A percentile compares a stretch with the other conserved stretches of the same genome.
Conservation (phyloP, 208 protist species). For the Trypanosoma caninum region DNA sequence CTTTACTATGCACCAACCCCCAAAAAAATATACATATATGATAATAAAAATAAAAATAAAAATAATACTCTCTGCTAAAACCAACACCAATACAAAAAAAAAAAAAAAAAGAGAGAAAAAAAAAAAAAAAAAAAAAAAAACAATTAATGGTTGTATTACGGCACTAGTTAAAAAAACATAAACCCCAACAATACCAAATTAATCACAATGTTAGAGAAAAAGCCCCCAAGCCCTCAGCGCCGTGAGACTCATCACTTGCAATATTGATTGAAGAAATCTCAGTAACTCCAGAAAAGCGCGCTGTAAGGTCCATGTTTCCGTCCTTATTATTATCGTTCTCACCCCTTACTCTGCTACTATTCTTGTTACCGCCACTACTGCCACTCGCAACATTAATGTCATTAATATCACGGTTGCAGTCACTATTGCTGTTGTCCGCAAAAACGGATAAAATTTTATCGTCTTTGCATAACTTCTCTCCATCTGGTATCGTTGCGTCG, state of each 20-base stretch:
- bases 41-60: too few relatives aligned
- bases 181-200: not conserved
- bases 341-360: not conserved
- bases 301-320: not conserved
- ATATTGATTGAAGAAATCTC: constrained; percentile 6
- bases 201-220: constrained; percentile 12
- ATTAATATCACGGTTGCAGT: too few relatives aligned
- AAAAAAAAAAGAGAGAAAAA: not conserved
- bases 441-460: too few relatives aligned
- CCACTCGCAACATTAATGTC: too few relatives aligned
- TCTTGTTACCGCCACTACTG: too few relatives aligned
- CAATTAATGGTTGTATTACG: too few relatives aligned
- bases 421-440: too few relatives aligned
- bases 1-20: too few relatives aligned
- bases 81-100: not conserved
- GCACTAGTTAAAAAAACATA: not conserved
- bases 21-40: too few relatives aligned
- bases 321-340: not conserved
- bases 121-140: constrained; percentile 6
- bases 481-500: too few relatives aligned
- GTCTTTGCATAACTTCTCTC: too few relatives aligned
- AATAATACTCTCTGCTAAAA: not conserved
- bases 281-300: constrained; percentile 2
- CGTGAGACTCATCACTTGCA: not conserved
- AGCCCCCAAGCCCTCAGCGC: not conserved